A percentile compares a stretch with the other conserved stretches of the same genome.
Evolutionary conservation across 805 yeast species (phyloP).

Genomic region (Candida golubevii): DNA sequence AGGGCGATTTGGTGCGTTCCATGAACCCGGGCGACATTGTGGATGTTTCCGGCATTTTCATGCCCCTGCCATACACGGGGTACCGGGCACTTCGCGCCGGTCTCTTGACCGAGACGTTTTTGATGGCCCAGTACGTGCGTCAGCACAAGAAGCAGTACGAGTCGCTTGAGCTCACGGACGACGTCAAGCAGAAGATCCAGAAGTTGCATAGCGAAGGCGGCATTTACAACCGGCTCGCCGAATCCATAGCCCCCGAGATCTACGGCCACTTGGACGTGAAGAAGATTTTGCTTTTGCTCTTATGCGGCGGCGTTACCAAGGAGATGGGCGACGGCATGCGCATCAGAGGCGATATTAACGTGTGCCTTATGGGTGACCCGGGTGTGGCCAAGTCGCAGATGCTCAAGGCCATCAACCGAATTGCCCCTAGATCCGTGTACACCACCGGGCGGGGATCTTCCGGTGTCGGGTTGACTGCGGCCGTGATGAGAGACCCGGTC

Average conservation of each 20-base stretch:
- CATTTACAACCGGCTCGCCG: slow-evolving; percentile 73
- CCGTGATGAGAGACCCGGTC: slow-evolving; percentile 98
- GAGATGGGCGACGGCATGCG: slow-evolving; percentile 94
- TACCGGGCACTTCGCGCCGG: slow-evolving; percentile 92
- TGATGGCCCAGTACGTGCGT: slow-evolving; percentile 79
- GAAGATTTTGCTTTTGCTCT: slow-evolving; percentile 75
- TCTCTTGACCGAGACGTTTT: slow-evolving; percentile 84
- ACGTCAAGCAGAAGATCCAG: slow-evolving; percentile 51
- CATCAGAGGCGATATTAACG: slow-evolving; percentile 94
- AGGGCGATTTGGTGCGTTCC: slow-evolving; percentile 84
- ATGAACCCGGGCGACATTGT: slow-evolving; percentile 93
- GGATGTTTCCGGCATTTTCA: slow-evolving; percentile 85
- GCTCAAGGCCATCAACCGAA: slow-evolving; percentile 81
- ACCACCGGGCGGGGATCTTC: slow-evolving; percentile 99
- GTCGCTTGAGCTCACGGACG: slow-evolving; percentile 52
- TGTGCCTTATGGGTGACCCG: slow-evolving; percentile 98
- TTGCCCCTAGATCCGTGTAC: slow-evolving; percentile 94
- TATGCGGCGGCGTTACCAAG: slow-evolving; percentile 95
- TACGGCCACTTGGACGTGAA: slow-evolving; percentile 92
- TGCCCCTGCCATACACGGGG: slow-evolving; percentile 96
- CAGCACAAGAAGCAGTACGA: slow-evolving; percentile 91
- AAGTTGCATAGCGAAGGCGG: slow-evolving; percentile 58
- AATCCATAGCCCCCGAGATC: slow-evolving; percentile 95
- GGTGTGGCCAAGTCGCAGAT: slow-evolving; percentile 99
- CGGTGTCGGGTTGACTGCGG: slow-evolving; percentile 98